Conservation (phyloP, 345 rosid genomes). For the Capsella bursapastoris region DNA sequence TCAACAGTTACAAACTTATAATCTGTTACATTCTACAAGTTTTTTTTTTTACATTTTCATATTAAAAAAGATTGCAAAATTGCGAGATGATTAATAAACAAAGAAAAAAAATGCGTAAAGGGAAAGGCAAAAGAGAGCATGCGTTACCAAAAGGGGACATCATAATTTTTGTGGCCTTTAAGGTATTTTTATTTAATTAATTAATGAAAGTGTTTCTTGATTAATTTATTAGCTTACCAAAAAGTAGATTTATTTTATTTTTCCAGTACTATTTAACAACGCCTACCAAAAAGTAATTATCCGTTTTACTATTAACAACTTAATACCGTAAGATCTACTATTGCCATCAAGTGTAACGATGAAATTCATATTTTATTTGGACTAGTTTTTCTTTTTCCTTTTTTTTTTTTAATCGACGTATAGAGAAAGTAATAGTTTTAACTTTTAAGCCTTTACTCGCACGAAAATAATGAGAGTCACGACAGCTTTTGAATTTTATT, state of each 20-base stretch:
- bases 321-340: no score
- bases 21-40: neutral
- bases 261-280: neutral
- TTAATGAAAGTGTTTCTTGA: slow-evolving; percentile 30
- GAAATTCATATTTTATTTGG: neutral
- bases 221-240: slow-evolving; percentile 38
- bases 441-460: neutral
- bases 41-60: neutral
- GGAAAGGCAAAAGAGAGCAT: slow-evolving; percentile 37
- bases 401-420: no score
- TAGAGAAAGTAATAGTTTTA: neutral
- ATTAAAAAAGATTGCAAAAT: neutral
- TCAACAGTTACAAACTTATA: neutral
- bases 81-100: neutral
- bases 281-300: slow-evolving; percentile 16
- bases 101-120: slow-evolving; percentile 43
- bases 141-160: slow-evolving; percentile 46
- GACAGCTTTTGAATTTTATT: slow-evolving; percentile 5
- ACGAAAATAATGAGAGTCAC: neutral
- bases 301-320: neutral
- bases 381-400: no score
- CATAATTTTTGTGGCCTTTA: slow-evolving; percentile 44
- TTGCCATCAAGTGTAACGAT: neutral
- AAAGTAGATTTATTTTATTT: slow-evolving; percentile 3
- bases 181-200: slow-evolving; percentile 33